Evolutionary conservation across 805 yeast genomes (phyloP), one percentile per base, ranked within the genome.

Genomic region (Candida lessepsii): DNA sequence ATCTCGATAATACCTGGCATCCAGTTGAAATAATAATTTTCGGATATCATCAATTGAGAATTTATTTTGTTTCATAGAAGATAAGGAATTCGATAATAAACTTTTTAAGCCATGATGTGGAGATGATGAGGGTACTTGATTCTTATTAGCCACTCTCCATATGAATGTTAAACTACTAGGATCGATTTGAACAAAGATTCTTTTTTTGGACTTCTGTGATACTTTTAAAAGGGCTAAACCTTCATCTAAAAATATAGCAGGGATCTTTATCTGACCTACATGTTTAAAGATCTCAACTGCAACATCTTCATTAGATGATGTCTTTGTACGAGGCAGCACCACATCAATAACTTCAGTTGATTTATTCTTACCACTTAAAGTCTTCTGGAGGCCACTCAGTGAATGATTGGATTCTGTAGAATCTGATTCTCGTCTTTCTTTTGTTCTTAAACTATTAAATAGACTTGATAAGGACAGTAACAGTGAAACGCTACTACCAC

Each of bases 1-100:
- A 54, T 90, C 96, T 45, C 96, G 65, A 56, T 89, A 91, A 49
- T 87, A 86, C 25, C 76, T 73, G 1, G 96, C 96, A 51, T 84
- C 86, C 15, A 73, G 75, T 2, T 82, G 86, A 3, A 75, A 69
- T 37, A 83, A 61, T 2, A 84, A 70, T 40, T 76, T 78, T 42
- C 76, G 75, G 35, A 87, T 82, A 42, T 78, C 78, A 54, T 84
- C 95, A 7, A 85, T 68, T 3, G 60, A 44, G 30, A 68, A 63
- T 29, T 57, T 41, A 25, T 47, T 37, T 11, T 37, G 34, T 18
- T 37, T 49, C 2, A 35, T 21, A 24, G 16, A n/a, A 18, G 20
- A 17, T 11, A 33, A n/a, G 3, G 42, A 25, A 6, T 15, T 15
- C 5, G 42, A 27, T 23, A 39, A 10, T 2, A 39, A 23, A 6